Conservation (phyloP, 148 eudicot genomes). For the Pouteria glomerata region DNA sequence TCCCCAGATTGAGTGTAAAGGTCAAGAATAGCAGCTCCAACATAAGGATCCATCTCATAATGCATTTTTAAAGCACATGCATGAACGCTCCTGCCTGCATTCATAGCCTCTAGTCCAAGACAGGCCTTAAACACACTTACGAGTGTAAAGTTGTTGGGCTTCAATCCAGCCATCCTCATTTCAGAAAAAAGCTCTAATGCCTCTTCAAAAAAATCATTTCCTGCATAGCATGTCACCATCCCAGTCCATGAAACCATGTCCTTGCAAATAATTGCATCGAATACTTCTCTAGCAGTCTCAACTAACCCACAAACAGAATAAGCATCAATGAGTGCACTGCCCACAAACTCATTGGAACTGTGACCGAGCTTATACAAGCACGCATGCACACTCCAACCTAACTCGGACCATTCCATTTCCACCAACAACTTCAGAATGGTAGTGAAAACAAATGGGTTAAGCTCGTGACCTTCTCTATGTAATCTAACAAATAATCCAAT, state of each 20-base stretch:
- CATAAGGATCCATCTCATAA: constrained; percentile 60
- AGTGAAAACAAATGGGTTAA: constrained; percentile 75
- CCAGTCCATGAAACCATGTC: constrained; percentile 91
- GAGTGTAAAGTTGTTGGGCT: constrained; percentile 71
- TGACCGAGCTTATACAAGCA: constrained; percentile 60
- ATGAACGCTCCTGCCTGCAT: constrained; percentile 48
- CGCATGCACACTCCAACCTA: constrained; percentile 40
- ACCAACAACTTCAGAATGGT: constrained; percentile 68
- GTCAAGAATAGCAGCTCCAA: constrained; percentile 63
- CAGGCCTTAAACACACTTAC: constrained; percentile 73
- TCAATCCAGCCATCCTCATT: constrained; percentile 61
- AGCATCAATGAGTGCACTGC: constrained; percentile 71
- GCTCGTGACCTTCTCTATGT: constrained; percentile 64
- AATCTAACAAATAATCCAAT: constrained; percentile 44
- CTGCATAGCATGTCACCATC: constrained; percentile 72
- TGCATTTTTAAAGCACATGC: constrained; percentile 53
- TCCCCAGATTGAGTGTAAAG: constrained; percentile 62
- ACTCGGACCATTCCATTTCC: constrained; percentile 43
- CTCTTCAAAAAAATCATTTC: constrained; percentile 47
- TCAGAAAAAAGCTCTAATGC: constrained; percentile 38
- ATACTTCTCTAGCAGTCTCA: constrained; percentile 44
- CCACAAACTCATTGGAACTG: constrained; percentile 61
- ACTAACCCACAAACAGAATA: constrained; percentile 63
- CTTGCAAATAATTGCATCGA: constrained; percentile 48
- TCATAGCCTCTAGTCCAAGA: constrained; percentile 49